Percentiles rank a stretch among this genome's conserved stretches.
phyloP scores from a whole-genome alignment of 768 basidiomycete genomes.

The Tremella fuciformis region DNA sequence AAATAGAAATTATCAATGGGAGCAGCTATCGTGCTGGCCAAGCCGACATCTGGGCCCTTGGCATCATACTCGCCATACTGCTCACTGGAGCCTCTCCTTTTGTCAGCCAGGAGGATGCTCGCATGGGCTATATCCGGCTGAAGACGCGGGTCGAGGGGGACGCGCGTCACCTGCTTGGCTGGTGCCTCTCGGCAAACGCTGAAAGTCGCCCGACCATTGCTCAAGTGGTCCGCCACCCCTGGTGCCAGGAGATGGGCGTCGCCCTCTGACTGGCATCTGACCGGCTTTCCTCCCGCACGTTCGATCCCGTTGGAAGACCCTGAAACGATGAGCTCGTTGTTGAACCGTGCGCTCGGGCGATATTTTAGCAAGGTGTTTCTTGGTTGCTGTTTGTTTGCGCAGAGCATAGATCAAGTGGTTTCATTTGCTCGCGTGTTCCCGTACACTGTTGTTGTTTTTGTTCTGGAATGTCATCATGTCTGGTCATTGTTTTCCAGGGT shows the following conservation, averaged over 20 bases:
- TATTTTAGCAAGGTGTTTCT: too few species aligned
- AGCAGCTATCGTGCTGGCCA: slow-evolving; percentile 52
- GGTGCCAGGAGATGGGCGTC: slow-evolving; percentile 13
- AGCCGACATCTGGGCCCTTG: slow-evolving; percentile 55
- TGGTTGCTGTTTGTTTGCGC: too few species aligned
- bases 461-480: too few species aligned
- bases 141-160: slow-evolving; percentile 30
- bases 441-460: too few species aligned
- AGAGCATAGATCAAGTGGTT: too few species aligned
- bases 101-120: slow-evolving; percentile 27
- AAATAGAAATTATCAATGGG: slow-evolving; percentile 52
- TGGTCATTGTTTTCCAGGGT: too few species aligned
- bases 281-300: too few species aligned
- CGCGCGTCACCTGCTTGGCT: slow-evolving; percentile 38
- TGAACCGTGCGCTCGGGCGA: too few species aligned
- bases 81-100: slow-evolving; percentile 55
- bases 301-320: too few species aligned
- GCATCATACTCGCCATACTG: slow-evolving; percentile 54
- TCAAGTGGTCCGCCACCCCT: slow-evolving; percentile 38
- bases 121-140: slow-evolving; percentile 32
- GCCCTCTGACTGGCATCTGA: too few species aligned
- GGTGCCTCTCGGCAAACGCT: slow-evolving; percentile 44
- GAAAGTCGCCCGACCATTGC: slow-evolving; percentile 36
- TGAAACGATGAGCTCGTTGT: too few species aligned
- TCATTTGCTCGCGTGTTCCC: too few species aligned